These are phyloP conservation scores for Rutstroemia sp. DNA, from an alignment of 2,329 filamentous ascomycete genomes.

Conservation along the genomic window DNA sequence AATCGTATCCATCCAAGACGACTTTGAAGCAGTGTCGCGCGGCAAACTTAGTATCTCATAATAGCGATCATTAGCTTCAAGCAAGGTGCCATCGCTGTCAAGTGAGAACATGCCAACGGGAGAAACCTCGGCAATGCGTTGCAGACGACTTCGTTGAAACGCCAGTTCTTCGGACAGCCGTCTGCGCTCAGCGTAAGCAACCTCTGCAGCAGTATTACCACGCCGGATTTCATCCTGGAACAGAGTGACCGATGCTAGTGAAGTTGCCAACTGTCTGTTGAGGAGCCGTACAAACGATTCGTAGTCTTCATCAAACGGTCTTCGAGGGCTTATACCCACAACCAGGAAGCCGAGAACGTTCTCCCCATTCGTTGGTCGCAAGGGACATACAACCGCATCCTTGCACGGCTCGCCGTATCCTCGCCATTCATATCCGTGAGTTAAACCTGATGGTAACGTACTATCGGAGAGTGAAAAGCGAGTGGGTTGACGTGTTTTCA, in stretches of 20 bases:
- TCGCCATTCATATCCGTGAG: conserved; percentile 61
- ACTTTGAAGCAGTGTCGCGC: conserved; percentile 47
- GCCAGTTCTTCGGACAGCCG: conserved; percentile 24
- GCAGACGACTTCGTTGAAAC: conserved; percentile 20
- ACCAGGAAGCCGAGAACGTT: conserved; percentile 43
- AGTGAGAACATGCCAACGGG: conserved; percentile 80
- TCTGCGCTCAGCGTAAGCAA: conserved; percentile 57
- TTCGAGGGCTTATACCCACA: conserved; percentile 57
- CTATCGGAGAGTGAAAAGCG: conserved; percentile 57
- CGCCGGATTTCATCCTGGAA: conserved; percentile 78
- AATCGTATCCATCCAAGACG: conserved; percentile 65
- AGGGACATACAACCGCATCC: conserved; percentile 68
- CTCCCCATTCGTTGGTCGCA: conserved; percentile 60
- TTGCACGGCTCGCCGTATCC: conserved; percentile 64
- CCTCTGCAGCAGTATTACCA: conserved; percentile 62
- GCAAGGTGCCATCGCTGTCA: conserved; percentile 60
- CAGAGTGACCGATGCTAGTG: conserved; percentile 71
- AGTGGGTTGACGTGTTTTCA: conserved; percentile 59
- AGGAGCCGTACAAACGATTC: conserved; percentile 69
- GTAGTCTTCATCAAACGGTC: conserved; percentile 74
- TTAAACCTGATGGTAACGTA: conserved; percentile 54
- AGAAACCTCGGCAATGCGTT: conserved; percentile 72
- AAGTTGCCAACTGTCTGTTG: conserved; percentile 69
- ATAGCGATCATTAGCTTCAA: conserved; percentile 75
- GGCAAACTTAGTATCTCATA: conserved; percentile 63